phyloP scores from a whole-genome alignment of 257 asterid genomes.

The Solanum piurae region DNA sequence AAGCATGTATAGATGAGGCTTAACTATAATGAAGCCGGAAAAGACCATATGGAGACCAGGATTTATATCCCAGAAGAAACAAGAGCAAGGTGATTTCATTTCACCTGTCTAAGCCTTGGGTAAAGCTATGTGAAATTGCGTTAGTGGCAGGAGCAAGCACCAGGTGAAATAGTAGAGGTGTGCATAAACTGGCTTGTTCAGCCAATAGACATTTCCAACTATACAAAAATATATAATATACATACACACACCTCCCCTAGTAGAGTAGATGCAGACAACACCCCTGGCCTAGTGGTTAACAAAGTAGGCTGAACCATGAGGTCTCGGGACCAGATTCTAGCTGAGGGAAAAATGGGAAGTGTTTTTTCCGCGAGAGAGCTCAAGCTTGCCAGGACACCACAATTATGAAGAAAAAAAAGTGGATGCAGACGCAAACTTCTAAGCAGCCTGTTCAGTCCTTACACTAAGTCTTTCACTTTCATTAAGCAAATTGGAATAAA shows the following conservation, averaged over 20 bases:
- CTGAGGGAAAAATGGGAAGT: not conserved
- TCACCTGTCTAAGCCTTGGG: not conserved
- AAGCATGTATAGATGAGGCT: not conserved
- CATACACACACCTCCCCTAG: not conserved
- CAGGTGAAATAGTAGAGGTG: not conserved
- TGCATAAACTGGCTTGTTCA: not conserved
- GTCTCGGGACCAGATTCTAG: not conserved
- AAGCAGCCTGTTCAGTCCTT: not conserved
- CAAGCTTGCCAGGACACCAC: not conserved
- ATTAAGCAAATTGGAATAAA: not conserved
- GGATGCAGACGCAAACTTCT: not conserved
- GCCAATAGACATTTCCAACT: not conserved
- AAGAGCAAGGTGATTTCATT: not conserved
- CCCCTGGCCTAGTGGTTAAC: not conserved
- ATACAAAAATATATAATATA: not conserved
- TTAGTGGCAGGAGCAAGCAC: not conserved
- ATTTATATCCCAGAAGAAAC: not conserved
- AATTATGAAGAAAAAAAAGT: not conserved
- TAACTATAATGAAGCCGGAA: not conserved
- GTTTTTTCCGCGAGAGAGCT: not conserved
- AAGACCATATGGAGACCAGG: not conserved
- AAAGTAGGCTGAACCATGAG: not conserved
- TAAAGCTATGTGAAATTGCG: not conserved
- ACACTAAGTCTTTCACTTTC: not conserved
- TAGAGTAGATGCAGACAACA: not conserved